Evolutionary conservation across 129 eudicot genomes (phyloP).

Genomic region (Tagetes patula): DNA sequence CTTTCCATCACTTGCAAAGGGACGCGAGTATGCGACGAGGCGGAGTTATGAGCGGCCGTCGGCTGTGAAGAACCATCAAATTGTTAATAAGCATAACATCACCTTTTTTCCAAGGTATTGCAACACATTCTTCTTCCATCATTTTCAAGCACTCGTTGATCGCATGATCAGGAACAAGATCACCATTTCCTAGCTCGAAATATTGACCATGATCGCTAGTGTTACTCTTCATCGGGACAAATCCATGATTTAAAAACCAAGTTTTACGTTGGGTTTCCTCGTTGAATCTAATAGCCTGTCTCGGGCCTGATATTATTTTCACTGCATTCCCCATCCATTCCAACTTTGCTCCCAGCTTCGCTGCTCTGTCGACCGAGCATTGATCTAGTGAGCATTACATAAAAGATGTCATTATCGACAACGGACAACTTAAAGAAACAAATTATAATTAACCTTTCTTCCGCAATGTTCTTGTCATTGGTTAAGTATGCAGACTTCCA

Average conservation of each 20-base stretch:
- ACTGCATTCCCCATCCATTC: constrained; percentile 23
- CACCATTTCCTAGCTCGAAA: constrained; percentile 24
- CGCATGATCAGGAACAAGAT: constrained; percentile 1
- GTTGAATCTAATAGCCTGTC: constrained; percentile 8
- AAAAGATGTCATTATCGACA: neutral
- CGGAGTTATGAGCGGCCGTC: neutral
- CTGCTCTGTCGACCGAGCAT: constrained; percentile 9
- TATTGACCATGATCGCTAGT: neutral
- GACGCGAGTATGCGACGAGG: constrained; percentile 19
- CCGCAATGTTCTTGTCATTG: constrained; percentile 60
- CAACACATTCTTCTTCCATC: constrained; percentile 22
- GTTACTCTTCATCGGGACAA: constrained; percentile 25
- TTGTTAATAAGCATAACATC: constrained; percentile 22
- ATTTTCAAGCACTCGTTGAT: constrained; percentile 15
- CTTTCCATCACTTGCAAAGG: constrained; percentile 20
- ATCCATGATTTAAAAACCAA: constrained; percentile 40
- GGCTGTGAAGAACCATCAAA: constrained; percentile 3
- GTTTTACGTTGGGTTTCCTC: neutral
- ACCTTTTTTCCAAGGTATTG: constrained; percentile 28
- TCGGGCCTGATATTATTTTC: constrained; percentile 13
- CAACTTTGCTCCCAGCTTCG: constrained; percentile 18
- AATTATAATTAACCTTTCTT: constrained; percentile 28
- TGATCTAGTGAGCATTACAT: neutral
- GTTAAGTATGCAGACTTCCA: constrained; percentile 80
- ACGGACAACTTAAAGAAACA: neutral